These are phyloP conservation scores for Paracamarosporium sp. DNA, from an alignment of 2,329 filamentous ascomycete species.

Conservation along the genomic window DNA sequence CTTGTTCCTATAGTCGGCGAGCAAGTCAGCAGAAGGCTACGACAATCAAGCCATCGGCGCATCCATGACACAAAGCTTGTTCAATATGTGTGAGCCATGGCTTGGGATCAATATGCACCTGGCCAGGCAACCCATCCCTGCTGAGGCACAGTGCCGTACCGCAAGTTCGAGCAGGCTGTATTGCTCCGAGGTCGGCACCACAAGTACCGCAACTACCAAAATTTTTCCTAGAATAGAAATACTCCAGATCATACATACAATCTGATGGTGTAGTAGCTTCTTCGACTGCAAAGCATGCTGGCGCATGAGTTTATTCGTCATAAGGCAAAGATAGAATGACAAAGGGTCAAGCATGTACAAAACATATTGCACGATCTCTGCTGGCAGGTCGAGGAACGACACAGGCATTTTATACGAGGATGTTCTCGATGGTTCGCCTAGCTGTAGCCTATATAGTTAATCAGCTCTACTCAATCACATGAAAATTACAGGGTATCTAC, in stretches of 20 bases:
- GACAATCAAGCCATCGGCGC: neutral
- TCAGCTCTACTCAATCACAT: too few species aligned
- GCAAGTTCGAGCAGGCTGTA: too few species aligned
- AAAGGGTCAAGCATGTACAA: slow-evolving; percentile 26
- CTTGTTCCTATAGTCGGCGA: neutral
- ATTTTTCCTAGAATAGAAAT: too few species aligned
- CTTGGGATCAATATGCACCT: too few species aligned
- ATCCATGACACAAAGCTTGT: too few species aligned
- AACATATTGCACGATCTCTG: slow-evolving; percentile 26
- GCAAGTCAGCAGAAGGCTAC: neutral
- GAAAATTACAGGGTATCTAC: too few species aligned
- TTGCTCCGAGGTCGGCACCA: too few species aligned
- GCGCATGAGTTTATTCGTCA: slow-evolving; percentile 23
- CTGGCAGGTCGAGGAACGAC: slow-evolving; percentile 23
- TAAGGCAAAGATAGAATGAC: slow-evolving; percentile 26
- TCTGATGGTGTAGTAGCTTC: slow-evolving; percentile 19
- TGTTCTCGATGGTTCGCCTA: neutral
- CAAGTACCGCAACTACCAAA: too few species aligned
- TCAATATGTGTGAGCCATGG: too few species aligned
- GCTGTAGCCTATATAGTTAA: too few species aligned
- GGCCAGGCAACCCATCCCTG: too few species aligned
- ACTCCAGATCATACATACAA: slow-evolving; percentile 17
- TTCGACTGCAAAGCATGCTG: slow-evolving; percentile 24
- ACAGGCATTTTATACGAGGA: neutral
- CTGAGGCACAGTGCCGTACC: too few species aligned